Base-by-base conservation (phyloP, 495 filamentous ascomycete genomes). In the Pseudomonodictys pantanalensis region DNA sequence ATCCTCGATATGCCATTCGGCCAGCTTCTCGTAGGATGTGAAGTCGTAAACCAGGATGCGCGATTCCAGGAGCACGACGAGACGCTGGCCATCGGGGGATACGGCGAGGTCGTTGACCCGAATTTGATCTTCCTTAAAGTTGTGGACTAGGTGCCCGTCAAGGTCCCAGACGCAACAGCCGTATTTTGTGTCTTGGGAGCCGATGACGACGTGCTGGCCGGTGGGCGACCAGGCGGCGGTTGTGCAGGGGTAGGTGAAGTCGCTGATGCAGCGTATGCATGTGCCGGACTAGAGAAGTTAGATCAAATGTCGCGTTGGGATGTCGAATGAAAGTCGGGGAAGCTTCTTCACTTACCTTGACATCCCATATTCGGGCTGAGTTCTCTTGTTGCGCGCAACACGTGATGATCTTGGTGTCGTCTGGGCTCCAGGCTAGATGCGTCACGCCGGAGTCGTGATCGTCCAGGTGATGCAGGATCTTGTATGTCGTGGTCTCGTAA, bases 361-460 rank as follows among this genome's bases (percentile, higher is more conserved):
- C 77, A 72, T 90, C 84, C 90, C 90, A 97, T 56, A 97, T 72
- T 56, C 84, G 82, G 7, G 90, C 91, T 56, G 79, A 82, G 12
- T 77, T 80, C 68, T 96, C 91, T 68, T 82, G 79, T 5, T 95
- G 90, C 66, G 82, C 78, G 6, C 85, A 85, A 68, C 92, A 96
- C 17, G 85, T 91, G 29, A 96, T 84, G 2, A 99, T 74, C 68
- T 87, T 89, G 0, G 80, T 78, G 70, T 95, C 89, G 75, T 97
- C 91, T 5, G 91, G 92, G 72, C 90, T 95, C 93, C 93, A 99
- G 3, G 88, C 78, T 2, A 93, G 72, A 63, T 91, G 87, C 39
- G 85, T 82, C 33, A 97, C 84, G 7, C 85, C 81, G 2, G 77
- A 75, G 1, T 79, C 76, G 65, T 91, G 87, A 5, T 86, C 84